Percentiles rank a stretch among this genome's conserved stretches.
These are phyloP conservation scores for Trypanosoma avium DNA, from an alignment of 208 protist species.

Conservation along the genomic window DNA sequence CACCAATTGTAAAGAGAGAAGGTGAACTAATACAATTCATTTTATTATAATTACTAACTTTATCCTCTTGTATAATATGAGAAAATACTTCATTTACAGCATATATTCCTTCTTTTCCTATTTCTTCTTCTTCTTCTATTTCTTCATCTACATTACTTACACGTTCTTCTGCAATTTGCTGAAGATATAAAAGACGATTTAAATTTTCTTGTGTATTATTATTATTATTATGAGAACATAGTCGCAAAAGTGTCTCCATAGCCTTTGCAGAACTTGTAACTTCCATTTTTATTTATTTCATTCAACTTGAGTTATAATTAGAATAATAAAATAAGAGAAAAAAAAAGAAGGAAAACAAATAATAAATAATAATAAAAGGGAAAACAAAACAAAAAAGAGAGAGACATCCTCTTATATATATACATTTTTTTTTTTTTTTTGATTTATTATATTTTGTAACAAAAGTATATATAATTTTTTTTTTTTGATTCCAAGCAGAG, in stretches of 20 bases:
- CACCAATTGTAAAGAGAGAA: constrained; percentile 4
- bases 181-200: not conserved
- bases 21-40: not conserved
- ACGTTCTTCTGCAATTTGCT: not conserved
- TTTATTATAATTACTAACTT: too few relatives aligned
- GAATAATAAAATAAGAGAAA: too few relatives aligned
- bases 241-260: constrained; percentile 2
- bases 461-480: too few relatives aligned
- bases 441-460: too few relatives aligned
- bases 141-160: not conserved
- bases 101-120: too few relatives aligned
- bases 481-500: too few relatives aligned
- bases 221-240: not conserved
- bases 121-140: not conserved
- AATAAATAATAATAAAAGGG: not conserved
- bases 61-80: not conserved
- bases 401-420: too few relatives aligned
- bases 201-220: not conserved
- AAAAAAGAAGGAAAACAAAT: constrained; percentile 3
- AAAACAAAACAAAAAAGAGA: not conserved
- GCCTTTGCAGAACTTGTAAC: not conserved
- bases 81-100: constrained; percentile 17
- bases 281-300: not conserved
- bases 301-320: too few relatives aligned
- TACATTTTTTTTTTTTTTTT: too few relatives aligned